Evolutionary conservation across 352 stramenopile genomes (phyloP).

Genomic region (Phytophthora idaei): DNA sequence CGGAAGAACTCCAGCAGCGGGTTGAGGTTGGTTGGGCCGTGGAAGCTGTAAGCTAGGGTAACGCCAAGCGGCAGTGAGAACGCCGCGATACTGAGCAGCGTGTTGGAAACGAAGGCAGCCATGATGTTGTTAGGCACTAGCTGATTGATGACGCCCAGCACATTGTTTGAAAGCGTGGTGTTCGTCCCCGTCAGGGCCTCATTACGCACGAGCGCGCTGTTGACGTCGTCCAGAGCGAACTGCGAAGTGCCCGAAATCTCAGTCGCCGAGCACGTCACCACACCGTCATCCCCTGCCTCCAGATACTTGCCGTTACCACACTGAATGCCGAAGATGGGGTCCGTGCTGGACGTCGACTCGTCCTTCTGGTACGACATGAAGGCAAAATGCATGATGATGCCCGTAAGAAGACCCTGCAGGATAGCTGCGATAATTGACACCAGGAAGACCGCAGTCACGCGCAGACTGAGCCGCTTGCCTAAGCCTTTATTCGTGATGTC

Average conservation of each 20-base stretch:
- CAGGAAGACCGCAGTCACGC: slow-evolving; percentile 52
- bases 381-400: slow-evolving; percentile 49
- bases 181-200: slow-evolving; percentile 44
- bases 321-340: slow-evolving; percentile 75
- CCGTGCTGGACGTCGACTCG: slow-evolving; percentile 27
- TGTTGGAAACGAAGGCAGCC: slow-evolving; percentile 66
- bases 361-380: slow-evolving; percentile 43
- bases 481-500: slow-evolving; percentile 67
- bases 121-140: slow-evolving; percentile 82
- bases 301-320: slow-evolving; percentile 77
- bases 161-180: slow-evolving; percentile 62
- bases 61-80: slow-evolving; percentile 74
- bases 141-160: slow-evolving; percentile 63
- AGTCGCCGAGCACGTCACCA: slow-evolving; percentile 64
- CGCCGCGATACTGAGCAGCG: slow-evolving; percentile 68
- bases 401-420: slow-evolving; percentile 62
- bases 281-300: slow-evolving; percentile 47
- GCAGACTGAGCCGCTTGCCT: slow-evolving; percentile 47
- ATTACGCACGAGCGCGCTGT: slow-evolving; percentile 55
- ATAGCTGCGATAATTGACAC: slow-evolving; percentile 55
- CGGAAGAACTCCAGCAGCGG: slow-evolving; percentile 79
- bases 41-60: slow-evolving; percentile 70
- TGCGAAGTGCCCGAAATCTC: slow-evolving; percentile 41
- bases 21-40: slow-evolving; percentile 73
- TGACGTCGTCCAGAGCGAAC: slow-evolving; percentile 69